These are phyloP conservation scores for Trichoderma polysporum DNA, from an alignment of 2,329 filamentous ascomycete species.

Conservation along the genomic window DNA sequence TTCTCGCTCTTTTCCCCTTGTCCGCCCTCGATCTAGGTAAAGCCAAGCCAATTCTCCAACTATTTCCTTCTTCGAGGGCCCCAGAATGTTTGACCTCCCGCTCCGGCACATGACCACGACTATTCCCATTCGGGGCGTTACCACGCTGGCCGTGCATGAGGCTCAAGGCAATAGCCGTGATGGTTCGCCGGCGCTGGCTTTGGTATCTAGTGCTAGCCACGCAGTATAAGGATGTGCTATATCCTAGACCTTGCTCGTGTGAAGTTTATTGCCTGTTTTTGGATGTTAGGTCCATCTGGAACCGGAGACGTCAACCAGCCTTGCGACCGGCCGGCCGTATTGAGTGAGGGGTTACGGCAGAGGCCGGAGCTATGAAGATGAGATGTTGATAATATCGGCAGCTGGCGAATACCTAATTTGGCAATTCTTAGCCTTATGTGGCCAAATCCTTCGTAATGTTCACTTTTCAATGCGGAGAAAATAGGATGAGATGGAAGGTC, in stretches of 20 bases:
- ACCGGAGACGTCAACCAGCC: neutral
- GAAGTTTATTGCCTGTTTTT: slow-evolving; percentile 5
- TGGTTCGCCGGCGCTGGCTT: neutral
- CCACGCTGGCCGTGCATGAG: slow-evolving; percentile 9
- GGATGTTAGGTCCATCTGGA: neutral
- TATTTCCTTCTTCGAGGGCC: neutral
- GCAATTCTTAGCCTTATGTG: neutral
- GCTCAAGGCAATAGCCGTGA: slow-evolving; percentile 2
- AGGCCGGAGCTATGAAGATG: neutral
- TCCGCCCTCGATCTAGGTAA: neutral
- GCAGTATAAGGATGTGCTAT: neutral
- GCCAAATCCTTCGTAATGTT: too few relatives aligned
- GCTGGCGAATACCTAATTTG: neutral
- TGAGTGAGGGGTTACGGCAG: neutral
- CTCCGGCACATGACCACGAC: slow-evolving; percentile 5
- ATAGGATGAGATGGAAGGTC: neutral
- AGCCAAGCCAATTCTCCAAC: neutral
- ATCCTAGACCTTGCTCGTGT: neutral
- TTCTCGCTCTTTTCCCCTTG: neutral
- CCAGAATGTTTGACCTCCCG: neutral
- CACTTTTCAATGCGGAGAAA: too few relatives aligned
- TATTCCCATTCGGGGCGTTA: slow-evolving; percentile 12
- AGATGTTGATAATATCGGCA: neutral
- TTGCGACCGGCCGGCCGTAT: neutral
- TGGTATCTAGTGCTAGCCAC: too few relatives aligned